phyloP scores from a whole-genome alignment of 106 monocot genomes.

The Phalaenopsis equestris region DNA sequence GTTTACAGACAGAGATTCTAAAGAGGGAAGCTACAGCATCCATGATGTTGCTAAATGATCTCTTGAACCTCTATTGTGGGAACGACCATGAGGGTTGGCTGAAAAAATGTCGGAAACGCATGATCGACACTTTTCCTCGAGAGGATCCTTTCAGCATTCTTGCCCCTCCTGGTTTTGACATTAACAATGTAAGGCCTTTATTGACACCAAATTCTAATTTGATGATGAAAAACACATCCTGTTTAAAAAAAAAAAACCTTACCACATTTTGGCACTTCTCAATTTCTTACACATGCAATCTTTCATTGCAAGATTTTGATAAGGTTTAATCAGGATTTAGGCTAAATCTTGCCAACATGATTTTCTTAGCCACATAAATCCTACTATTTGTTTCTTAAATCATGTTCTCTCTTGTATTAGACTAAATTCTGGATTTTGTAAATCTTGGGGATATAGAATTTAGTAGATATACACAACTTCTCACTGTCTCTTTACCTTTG shows the following conservation, averaged over 20 bases:
- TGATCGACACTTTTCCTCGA: constrained; percentile 74
- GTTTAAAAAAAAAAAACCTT: not conserved
- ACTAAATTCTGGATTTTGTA: no score
- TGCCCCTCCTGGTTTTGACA: constrained; percentile 62
- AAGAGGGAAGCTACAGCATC: constrained; percentile 74
- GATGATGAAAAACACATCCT: not conserved
- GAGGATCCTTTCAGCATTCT: constrained; percentile 90
- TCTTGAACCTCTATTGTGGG: constrained; percentile 93
- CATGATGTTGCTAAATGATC: constrained; percentile 83
- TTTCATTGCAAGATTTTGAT: not conserved
- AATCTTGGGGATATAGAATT: no score
- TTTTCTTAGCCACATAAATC: no score
- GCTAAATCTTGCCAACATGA: no score
- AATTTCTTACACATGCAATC: not conserved
- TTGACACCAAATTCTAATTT: not conserved
- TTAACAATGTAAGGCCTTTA: constrained; percentile 50
- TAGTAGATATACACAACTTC: no score
- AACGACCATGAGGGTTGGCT: constrained; percentile 70
- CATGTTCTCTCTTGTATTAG: no score
- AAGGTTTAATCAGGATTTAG: no score
- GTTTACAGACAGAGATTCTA: constrained; percentile 70
- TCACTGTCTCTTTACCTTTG: no score
- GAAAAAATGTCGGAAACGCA: constrained; percentile 77
- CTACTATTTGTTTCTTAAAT: no score
- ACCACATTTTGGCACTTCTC: not conserved